Conservation (phyloP, 768 basidiomycete species). For the Tylopilus subfusipes region DNA sequence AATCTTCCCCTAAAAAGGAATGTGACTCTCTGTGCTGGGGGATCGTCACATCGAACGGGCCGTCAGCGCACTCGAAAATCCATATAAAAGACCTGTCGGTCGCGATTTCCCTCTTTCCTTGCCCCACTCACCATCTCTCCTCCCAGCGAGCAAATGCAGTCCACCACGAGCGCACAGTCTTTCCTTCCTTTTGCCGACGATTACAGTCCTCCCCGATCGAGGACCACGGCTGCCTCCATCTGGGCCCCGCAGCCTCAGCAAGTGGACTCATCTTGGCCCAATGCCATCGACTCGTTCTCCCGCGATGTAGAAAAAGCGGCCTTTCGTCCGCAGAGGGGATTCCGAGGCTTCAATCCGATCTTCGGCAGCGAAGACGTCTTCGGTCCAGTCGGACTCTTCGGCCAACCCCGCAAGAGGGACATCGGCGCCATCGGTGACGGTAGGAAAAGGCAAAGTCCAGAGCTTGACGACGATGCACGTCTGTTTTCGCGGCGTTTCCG, state of each 20-base stretch:
- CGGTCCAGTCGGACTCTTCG: conserved; percentile 45
- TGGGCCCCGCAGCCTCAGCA: conserved; percentile 82
- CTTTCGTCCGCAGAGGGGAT: conserved; percentile 29
- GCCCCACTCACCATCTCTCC: conserved; percentile 40
- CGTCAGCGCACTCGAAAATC: conserved; percentile 24
- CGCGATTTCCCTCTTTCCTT: conserved; percentile 38
- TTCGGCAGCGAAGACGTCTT: conserved; percentile 60
- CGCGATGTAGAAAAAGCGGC: conserved; percentile 45
- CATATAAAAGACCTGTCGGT: conserved; percentile 32
- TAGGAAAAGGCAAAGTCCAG: conserved; percentile 58
- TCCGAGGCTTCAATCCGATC: conserved; percentile 20
- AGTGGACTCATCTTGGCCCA: conserved; percentile 65
- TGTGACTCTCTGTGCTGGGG: conserved; percentile 24
- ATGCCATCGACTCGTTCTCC: conserved; percentile 58
- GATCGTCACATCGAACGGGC: conserved; percentile 32
- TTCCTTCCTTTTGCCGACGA: conserved; percentile 38
- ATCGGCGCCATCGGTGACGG: conserved; percentile 82
- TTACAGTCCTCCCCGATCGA: conserved; percentile 38
- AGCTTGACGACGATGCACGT: conserved; percentile 46
- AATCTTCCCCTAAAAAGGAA: conserved; percentile 33
- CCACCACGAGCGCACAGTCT: conserved; percentile 21
- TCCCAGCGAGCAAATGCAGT: conserved; percentile 24
- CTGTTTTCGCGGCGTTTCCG: conserved; percentile 17
- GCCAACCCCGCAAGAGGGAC: conserved; percentile 40
- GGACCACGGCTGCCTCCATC: conserved; percentile 55